Base-by-base conservation (phyloP, 2,329 filamentous ascomycete genomes). In the Fusarium piperis region DNA sequence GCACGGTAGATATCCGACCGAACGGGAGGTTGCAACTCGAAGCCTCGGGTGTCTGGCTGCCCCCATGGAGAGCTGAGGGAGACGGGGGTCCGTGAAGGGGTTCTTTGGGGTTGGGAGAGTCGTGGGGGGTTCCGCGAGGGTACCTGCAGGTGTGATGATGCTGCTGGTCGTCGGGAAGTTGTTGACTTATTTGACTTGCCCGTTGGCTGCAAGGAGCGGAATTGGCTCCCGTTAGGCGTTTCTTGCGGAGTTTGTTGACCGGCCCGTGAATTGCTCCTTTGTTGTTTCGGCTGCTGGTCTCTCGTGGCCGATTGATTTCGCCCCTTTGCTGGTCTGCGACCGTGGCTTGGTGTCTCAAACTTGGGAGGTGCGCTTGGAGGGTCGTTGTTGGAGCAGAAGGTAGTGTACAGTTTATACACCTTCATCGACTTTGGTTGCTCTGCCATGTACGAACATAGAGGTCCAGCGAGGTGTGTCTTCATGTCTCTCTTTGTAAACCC, bases 381-480 rank as follows among this genome's bases (percentile, higher is more conserved):
- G 18, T 59, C 32, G 18, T 48, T 55, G 16, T 48, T 39, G 11
- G 70, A 72, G 33, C 70, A 72, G 38, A 73, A 72, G 3, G 70
- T 73, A 12, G 70, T 72, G 48, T 72, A 72, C 6, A 72, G 30
- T 13, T 62, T 64, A 20, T 58, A 68, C n/a, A 73, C 60, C 41
- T 72, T 72, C 26, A 56, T 73, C 23, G 55, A 48, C 59, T 73
- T 72, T 23, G 63, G 63, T 23, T 72, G 70, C 44, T 72, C 70
- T 13, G 67, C 23, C 16, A 73, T 76, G 28, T 66, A 64, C 39
- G 61, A 15, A 39, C 58, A 62, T 63, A 75, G 18, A 55, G 66
- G 35, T 26, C 64, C 59, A 33, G 59, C 46, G 59, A 74, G 55
- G 58, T 75, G 73, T 4, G n/a, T 15, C 20, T 66, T 59, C 28